phyloP scores from a whole-genome alignment of 2,329 filamentous ascomycete species.

The Fusarium sp. region DNA sequence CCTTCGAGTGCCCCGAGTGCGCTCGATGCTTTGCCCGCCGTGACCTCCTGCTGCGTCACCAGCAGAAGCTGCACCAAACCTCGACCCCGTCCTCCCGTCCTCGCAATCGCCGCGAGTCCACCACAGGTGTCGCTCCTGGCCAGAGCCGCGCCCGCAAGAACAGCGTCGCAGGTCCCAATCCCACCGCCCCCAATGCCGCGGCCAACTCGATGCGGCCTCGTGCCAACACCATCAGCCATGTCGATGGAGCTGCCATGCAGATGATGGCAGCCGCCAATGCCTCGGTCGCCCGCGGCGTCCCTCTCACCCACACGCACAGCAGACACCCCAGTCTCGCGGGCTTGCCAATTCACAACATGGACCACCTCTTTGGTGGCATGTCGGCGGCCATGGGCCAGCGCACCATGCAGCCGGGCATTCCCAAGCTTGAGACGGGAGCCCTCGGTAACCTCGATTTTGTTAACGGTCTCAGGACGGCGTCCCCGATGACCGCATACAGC shows the following conservation, averaged over 20 bases:
- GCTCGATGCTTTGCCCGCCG: slow-evolving; percentile 93
- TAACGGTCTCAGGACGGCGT: slow-evolving; percentile 82
- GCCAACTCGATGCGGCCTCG: slow-evolving; percentile 81
- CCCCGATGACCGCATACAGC: slow-evolving; percentile 71
- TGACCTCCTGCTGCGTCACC: slow-evolving; percentile 91
- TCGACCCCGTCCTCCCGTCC: slow-evolving; percentile 89
- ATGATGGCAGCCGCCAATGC: slow-evolving; percentile 74
- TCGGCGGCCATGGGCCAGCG: slow-evolving; percentile 75
- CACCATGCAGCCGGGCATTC: slow-evolving; percentile 74
- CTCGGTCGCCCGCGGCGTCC: slow-evolving; percentile 62
- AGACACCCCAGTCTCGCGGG: slow-evolving; percentile 82
- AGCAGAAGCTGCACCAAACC: slow-evolving; percentile 98
- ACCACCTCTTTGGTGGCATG: slow-evolving; percentile 80
- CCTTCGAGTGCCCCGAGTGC: slow-evolving; percentile 97
- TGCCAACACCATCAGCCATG: slow-evolving; percentile 96
- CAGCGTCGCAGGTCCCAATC: slow-evolving; percentile 76
- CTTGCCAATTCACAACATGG: slow-evolving; percentile 68
- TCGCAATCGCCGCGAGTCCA: slow-evolving; percentile 90
- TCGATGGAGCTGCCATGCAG: slow-evolving; percentile 82
- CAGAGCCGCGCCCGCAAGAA: slow-evolving; percentile 89
- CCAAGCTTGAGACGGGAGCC: slow-evolving; percentile 84
- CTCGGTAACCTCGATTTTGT: slow-evolving; percentile 74
- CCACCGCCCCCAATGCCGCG: slow-evolving; percentile 57
- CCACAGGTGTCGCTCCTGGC: slow-evolving; percentile 75
- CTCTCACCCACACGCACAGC: slow-evolving; percentile 69